A percentile compares a stretch with the other conserved stretches of the same genome.
phyloP scores from a whole-genome alignment of 306 rosid genomes.

The Echinosophora koreensis region DNA sequence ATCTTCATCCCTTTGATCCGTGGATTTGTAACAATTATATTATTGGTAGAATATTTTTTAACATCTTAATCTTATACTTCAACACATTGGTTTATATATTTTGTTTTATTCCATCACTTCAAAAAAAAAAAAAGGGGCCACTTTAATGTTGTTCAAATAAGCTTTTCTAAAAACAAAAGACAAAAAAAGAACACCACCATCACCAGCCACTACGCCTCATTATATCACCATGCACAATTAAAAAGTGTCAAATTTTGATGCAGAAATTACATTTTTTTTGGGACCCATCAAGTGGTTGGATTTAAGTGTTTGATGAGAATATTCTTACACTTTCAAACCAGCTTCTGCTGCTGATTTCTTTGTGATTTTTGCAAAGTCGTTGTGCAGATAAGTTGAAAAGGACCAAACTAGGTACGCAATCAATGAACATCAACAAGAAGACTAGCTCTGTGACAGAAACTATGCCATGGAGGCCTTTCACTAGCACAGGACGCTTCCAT shows the following conservation, averaged over 20 bases:
- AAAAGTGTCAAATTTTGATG: background rate
- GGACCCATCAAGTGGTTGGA: background rate
- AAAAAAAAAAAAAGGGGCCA: too few relatives aligned
- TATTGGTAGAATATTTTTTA: too few relatives aligned
- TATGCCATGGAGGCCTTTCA: conserved; percentile 79
- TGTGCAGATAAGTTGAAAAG: conserved; percentile 48
- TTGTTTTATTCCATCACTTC: too few relatives aligned
- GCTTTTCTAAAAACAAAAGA: too few relatives aligned
- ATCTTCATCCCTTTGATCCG: too few relatives aligned
- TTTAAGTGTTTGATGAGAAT: background rate
- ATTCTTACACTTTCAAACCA: conserved; percentile 63
- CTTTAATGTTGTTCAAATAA: too few relatives aligned
- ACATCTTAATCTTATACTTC: too few relatives aligned
- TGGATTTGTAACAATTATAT: too few relatives aligned
- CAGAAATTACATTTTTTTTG: background rate
- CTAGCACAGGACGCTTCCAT: conserved; percentile 60
- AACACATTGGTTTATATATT: too few relatives aligned
- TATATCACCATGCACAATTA: background rate
- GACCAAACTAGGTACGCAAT: conserved; percentile 70
- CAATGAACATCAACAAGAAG: conserved; percentile 66
- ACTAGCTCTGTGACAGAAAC: conserved; percentile 65
- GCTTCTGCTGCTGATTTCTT: conserved; percentile 48
- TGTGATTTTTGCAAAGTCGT: conserved; percentile 50
- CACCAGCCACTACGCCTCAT: background rate
- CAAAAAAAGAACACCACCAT: background rate